Conservation (phyloP, 306 rosid species). For the Trifolium repens region DNA sequence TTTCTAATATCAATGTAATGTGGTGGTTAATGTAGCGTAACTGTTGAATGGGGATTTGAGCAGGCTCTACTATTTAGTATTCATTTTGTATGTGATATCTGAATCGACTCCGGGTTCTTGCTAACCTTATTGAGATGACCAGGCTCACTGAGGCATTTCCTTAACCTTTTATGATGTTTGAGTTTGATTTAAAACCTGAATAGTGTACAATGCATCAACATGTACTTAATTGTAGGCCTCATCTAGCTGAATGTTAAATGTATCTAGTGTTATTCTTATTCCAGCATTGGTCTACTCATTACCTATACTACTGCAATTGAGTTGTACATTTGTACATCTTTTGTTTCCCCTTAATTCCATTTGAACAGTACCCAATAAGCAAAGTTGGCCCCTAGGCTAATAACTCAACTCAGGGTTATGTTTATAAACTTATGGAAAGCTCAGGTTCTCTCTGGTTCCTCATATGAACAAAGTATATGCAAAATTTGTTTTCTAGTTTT, state of each 20-base stretch:
- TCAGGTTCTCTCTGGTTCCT: conserved; percentile 29
- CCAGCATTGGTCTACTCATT: conserved; percentile 26
- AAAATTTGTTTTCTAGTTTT: conserved; percentile 11
- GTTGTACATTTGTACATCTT: conserved; percentile 26
- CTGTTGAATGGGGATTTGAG: conserved; percentile 42
- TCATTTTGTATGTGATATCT: conserved; percentile 34
- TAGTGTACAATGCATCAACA: conserved; percentile 33
- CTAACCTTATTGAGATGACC: conserved; percentile 22
- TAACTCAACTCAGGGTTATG: conserved; percentile 12
- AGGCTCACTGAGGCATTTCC: conserved; percentile 21
- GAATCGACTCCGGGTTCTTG: conserved; percentile 34
- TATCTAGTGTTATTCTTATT: conserved; percentile 40
- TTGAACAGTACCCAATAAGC: not conserved
- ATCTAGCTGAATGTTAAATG: conserved; percentile 31
- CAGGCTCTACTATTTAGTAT: conserved; percentile 40
- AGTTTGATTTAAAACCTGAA: conserved; percentile 35
- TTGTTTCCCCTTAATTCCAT: conserved; percentile 35
- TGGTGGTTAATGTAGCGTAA: conserved; percentile 62
- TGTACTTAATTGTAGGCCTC: conserved; percentile 38
- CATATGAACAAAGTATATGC: conserved; percentile 17
- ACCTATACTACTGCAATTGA: conserved; percentile 21
- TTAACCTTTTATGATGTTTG: conserved; percentile 39
- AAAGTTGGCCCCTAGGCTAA: conserved; percentile 7
- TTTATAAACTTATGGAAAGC: not conserved
- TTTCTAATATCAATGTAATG: conserved; percentile 68